Base-by-base conservation (phyloP, 169 alveolate species). In the Hammondia hammondi region DNA sequence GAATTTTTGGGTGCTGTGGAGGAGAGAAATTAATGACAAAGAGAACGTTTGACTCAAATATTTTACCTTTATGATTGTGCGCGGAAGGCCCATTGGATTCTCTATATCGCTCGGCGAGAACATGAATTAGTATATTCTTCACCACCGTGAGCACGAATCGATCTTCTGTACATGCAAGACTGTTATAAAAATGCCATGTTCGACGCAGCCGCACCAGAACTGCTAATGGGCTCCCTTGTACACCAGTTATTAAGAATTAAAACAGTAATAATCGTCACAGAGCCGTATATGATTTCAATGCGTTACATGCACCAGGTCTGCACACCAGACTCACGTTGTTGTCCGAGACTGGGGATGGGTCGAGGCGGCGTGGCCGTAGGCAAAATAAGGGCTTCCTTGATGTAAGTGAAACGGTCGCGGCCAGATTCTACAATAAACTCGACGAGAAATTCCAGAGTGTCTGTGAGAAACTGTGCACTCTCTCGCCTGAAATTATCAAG, bases 301-400 rank as follows among this genome's bases (percentile, higher is more conserved):
- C 5, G 19, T 4, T 1, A 4, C 61, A 14, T 52, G 19, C 24
- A 52, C 61, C 24, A 52, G 61, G 61, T 67, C n/a, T 67, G 32
- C 77, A 21, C 12, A 67, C 27, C 32, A 67, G 32, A 67, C 77
- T 67, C 77, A 67, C 77, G 77, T 4, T 14, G 32, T 4, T 17
- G 32, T 67, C 77, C 77, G 10, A 67, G 77, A 21, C 77, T 27
- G 9, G 95, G 91, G n/a, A 77, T 82, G 35, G 93, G 95, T 7
- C 95, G 93, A 3, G 95, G 45, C 56, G 93, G 81, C n/a, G 95
- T 88, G 70, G 95, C 93, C 48, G 91, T 92, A 12, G 95, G 95
- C 57, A 85, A 93, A 39, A 85, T 85, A 27, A 93, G 52, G 32
- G 95, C 93, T 52, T 93, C 95, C 57, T 93, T 93, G 37, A 93